Percentiles rank a stretch among this genome's conserved stretches.
Evolutionary conservation across 1,139 yeast species (phyloP).

Genomic region (Scheffersomyces titani): DNA sequence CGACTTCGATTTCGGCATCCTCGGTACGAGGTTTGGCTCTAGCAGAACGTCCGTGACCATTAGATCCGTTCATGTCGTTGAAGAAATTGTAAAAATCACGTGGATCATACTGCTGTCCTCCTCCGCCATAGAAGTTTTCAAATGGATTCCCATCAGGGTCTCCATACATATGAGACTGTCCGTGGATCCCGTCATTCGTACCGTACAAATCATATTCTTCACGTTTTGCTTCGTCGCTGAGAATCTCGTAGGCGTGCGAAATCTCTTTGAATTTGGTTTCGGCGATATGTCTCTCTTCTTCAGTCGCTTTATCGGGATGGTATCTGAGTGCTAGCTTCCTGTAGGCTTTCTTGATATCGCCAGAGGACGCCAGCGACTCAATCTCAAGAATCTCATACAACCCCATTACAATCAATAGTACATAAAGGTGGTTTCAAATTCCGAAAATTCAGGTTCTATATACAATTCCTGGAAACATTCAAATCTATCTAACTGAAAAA

Average conservation of each 20-base stretch:
- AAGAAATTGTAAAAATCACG: conserved; percentile 78
- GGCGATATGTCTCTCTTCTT: conserved; percentile 63
- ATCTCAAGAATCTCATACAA: conserved; percentile 73
- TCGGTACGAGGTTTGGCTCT: conserved; percentile 43
- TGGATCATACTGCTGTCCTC: conserved; percentile 46
- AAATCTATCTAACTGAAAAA: background rate
- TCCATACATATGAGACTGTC: conserved; percentile 8
- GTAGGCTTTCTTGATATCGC: conserved; percentile 77
- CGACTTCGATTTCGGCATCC: conserved; percentile 67
- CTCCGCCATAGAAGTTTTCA: conserved; percentile 35
- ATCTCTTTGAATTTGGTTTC: conserved; percentile 76
- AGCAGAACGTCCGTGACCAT: conserved; percentile 11
- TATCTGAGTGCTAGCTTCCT: conserved; percentile 68
- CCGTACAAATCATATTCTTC: conserved; percentile 62
- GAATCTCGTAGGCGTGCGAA: conserved; percentile 73
- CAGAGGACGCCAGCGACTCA: conserved; percentile 56
- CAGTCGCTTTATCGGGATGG: conserved; percentile 82
- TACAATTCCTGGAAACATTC: conserved; percentile 1
- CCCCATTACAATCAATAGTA: conserved; percentile 19
- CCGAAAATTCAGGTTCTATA: background rate
- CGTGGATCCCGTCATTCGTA: conserved; percentile 36
- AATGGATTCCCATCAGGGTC: conserved; percentile 38
- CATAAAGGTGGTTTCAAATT: conserved; percentile 8
- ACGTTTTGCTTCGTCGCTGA: conserved; percentile 63
- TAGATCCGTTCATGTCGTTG: conserved; percentile 42